phyloP scores from a whole-genome alignment of 768 basidiomycete species.

The Collybia sordida region DNA sequence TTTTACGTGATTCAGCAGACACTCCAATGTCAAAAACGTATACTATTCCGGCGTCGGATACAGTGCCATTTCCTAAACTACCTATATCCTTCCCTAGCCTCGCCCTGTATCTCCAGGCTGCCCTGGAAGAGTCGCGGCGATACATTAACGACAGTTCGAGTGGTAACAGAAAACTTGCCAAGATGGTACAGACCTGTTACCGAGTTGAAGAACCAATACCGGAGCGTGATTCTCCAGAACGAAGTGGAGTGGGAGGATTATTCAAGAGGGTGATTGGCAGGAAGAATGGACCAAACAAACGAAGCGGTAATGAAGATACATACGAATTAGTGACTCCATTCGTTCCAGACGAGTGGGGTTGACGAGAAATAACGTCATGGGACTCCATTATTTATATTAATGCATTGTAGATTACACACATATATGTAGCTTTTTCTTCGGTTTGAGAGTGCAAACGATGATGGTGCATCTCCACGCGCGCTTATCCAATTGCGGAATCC shows the following conservation, averaged over 20 bases:
- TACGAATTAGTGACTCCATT: slow-evolving; percentile 85
- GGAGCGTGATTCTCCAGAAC: slow-evolving; percentile 23
- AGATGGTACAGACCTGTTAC: slow-evolving; percentile 68
- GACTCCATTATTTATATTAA: not conserved
- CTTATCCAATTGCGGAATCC: too few species aligned
- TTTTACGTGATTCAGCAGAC: slow-evolving; percentile 66
- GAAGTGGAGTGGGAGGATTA: slow-evolving; percentile 48
- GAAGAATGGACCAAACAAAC: slow-evolving; percentile 40
- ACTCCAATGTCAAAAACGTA: slow-evolving; percentile 66
- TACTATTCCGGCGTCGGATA: slow-evolving; percentile 60
- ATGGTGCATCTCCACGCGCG: too few species aligned
- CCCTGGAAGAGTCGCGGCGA: slow-evolving; percentile 65
- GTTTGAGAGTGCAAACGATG: too few species aligned
- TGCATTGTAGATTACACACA: too few species aligned
- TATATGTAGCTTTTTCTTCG: too few species aligned
- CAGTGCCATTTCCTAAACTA: slow-evolving; percentile 65
- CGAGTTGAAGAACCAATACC: slow-evolving; percentile 38
- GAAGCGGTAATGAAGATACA: slow-evolving; percentile 71
- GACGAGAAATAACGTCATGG: slow-evolving; percentile 3
- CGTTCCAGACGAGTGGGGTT: slow-evolving; percentile 74
- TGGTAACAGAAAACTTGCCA: slow-evolving; percentile 65
- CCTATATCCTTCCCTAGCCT: slow-evolving; percentile 77
- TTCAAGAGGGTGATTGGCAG: slow-evolving; percentile 64
- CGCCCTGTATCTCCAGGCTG: slow-evolving; percentile 72
- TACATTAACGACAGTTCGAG: slow-evolving; percentile 58